These are phyloP conservation scores for Cryphonectria parasitica DNA, from an alignment of 2,329 filamentous ascomycete genomes.

Conservation along the genomic window DNA sequence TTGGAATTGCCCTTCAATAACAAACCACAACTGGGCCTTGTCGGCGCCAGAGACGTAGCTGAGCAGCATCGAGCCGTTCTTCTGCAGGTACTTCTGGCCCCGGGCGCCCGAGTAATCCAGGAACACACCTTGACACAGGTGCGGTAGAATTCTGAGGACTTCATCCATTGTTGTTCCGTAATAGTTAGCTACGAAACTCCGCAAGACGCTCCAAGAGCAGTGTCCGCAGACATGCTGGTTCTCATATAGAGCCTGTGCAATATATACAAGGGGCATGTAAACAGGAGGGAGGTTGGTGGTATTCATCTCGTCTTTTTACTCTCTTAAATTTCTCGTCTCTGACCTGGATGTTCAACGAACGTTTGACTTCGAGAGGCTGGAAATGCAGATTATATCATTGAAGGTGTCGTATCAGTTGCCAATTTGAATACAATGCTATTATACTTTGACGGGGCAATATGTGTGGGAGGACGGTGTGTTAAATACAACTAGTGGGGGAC, in stretches of 20 bases:
- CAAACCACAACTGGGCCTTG: slow-evolving; percentile 4
- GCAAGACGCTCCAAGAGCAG: not conserved
- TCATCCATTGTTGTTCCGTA: not conserved
- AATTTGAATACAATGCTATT: not conserved
- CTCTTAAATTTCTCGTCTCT: not conserved
- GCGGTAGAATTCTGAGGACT: not conserved
- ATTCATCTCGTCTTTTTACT: not conserved
- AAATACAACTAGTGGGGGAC: not conserved
- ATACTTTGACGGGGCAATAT: not conserved
- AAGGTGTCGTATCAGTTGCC: not conserved
- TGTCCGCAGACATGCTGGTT: not conserved
- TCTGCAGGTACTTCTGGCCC: not conserved
- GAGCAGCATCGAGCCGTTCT: not conserved
- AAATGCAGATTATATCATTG: not conserved
- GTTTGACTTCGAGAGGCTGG: not conserved
- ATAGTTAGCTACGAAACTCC: not conserved
- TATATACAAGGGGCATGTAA: not conserved
- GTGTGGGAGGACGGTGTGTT: not conserved
- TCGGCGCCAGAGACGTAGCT: slow-evolving; percentile 1
- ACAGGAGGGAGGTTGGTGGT: not conserved
- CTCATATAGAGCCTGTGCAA: slow-evolving; percentile 6
- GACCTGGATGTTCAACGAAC: not conserved
- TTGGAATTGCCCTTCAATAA: not conserved
- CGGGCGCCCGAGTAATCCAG: not conserved
- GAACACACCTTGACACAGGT: not conserved